Base-by-base conservation (phyloP, 495 filamentous ascomycete species). In the Hypoxylon cercidicola region DNA sequence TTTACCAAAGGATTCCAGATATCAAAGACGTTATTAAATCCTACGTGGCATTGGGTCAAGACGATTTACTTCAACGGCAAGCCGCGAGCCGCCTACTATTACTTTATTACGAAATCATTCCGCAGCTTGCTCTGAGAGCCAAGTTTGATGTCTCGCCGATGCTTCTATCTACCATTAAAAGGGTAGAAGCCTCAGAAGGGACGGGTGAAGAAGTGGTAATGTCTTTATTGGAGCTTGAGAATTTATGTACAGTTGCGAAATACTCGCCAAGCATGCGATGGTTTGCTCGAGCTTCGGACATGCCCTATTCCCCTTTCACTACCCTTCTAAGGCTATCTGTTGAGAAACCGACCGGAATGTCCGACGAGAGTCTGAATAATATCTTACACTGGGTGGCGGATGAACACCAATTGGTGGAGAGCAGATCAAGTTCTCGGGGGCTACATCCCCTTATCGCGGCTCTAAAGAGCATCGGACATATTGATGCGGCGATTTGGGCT, bases 111-210 rank as follows among this genome's bases (percentile, higher is more conserved):
- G 85, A 93, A 66, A 83, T 92, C 2, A 78, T 93, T 20, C 93
- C 95, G 2, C 87, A 92, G 67, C 75, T 92, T 16, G 93, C 93
- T 0, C 77, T 96, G 25, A 87, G 88, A 56, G 90, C 93, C 50
- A 93, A 86, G 50, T 92, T 97, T 64, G 96, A 97, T 74, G 89
- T 94, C 13, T 92, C 92, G 0, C 74, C 88, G 4, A 78, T 90
- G 13, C 76, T 97, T n/a, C 84, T 89, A 13, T 82, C 86, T 49
- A 82, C 87, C 6, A 75, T 96, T 41, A 78, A 67, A 28, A 69
- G 45, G 40, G 62, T 71, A 6, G 68, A 73, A 43, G 47, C 55
- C 15, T 62, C 55, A 9, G 21, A 62, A 15, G 60, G 25, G n/a
- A 49, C 44, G 7, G n/a, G 35, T 25, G 77, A 86, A 54, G 79